A percentile compares a stretch with the other conserved stretches of the same genome.
These are phyloP conservation scores for Sungouiozyma intestinalis DNA, from an alignment of 805 yeast genomes.

Conservation along the genomic window DNA sequence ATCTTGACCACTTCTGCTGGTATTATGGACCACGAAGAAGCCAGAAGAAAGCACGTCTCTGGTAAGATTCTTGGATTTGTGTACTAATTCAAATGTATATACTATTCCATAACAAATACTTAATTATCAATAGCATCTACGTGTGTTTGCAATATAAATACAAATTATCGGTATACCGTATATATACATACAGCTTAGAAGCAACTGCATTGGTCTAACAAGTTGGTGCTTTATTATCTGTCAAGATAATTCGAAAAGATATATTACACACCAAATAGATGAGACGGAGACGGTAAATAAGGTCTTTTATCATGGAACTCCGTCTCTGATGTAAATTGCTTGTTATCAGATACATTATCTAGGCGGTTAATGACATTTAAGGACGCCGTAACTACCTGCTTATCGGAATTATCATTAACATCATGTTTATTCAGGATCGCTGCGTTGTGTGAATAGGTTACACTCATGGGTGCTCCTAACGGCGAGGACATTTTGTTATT, in stretches of 20 bases:
- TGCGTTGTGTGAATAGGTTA: background rate
- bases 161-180: background rate
- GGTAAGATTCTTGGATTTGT: conserved; percentile 98
- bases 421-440: background rate
- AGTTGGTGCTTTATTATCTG: too few species aligned
- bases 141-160: too few species aligned
- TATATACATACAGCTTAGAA: background rate
- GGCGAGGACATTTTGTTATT: background rate
- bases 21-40: conserved; percentile 99
- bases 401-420: background rate
- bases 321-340: background rate
- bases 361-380: background rate
- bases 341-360: background rate
- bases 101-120: too few species aligned
- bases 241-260: too few species aligned
- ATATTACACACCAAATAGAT: conserved; percentile 10
- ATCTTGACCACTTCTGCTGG: conserved; percentile 98
- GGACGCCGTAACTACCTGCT: background rate
- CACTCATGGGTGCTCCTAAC: background rate
- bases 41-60: conserved; percentile 98
- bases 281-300: conserved; percentile 13
- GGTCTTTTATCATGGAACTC: conserved; percentile 1
- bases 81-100: conserved; percentile 52
- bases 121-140: too few species aligned
- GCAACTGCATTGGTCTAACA: too few species aligned